phyloP scores from a whole-genome alignment of 768 basidiomycete genomes.

The Mycena rosella region DNA sequence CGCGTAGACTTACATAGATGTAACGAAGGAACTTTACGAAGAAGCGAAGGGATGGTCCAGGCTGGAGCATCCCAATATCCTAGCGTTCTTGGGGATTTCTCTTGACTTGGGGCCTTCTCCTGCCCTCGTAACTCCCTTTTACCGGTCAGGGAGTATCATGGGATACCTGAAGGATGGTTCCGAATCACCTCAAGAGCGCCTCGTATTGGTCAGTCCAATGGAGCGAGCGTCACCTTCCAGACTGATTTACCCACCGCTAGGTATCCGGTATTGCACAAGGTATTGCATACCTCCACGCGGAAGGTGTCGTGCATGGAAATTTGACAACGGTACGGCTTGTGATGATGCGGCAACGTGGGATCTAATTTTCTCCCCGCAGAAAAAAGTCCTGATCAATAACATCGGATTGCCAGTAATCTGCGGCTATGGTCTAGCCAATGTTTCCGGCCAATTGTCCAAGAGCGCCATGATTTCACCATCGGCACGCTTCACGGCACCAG shows the following conservation, averaged over 20 bases:
- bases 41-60: slow-evolving; percentile 17
- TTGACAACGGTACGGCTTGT: slow-evolving; percentile 19
- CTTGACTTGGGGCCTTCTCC: slow-evolving; percentile 30
- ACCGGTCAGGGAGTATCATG: slow-evolving; percentile 19
- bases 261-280: slow-evolving; percentile 20
- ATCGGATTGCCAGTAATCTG: slow-evolving; percentile 15
- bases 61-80: slow-evolving; percentile 27
- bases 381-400: slow-evolving; percentile 27
- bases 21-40: background rate
- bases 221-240: no score
- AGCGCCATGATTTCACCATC: slow-evolving; percentile 15
- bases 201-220: no score
- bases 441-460: background rate
- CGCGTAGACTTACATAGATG: background rate
- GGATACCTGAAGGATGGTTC: slow-evolving; percentile 12
- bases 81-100: slow-evolving; percentile 30
- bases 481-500: slow-evolving; percentile 25
- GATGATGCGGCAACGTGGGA: background rate
- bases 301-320: slow-evolving; percentile 34
- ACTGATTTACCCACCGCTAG: slow-evolving; percentile 20
- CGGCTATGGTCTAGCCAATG: slow-evolving; percentile 26
- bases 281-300: slow-evolving; percentile 33
- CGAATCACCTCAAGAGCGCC: slow-evolving; percentile 16
- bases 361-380: slow-evolving; percentile 1
- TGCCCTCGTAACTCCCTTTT: slow-evolving; percentile 31